Evolutionary conservation across 2,329 filamentous ascomycete genomes (phyloP), one percentile per base, ranked within the genome.

Genomic region (Fusarium humuli): DNA sequence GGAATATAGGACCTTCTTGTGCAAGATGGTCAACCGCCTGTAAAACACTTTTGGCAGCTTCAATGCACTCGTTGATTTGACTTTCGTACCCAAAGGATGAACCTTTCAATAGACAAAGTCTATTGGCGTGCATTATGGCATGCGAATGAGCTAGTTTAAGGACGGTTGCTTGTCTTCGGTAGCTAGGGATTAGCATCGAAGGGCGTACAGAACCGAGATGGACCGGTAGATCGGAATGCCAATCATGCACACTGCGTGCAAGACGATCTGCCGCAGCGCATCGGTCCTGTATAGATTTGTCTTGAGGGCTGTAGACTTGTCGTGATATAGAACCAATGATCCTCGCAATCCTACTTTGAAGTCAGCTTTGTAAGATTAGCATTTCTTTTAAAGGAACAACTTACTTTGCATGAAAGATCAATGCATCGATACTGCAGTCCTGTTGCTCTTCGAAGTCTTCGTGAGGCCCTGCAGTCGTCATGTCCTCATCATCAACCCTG

Each of bases 401-500:
- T 13, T 61, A 77, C 75, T 77, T 84, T 57, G 76, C 83, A 75
- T 81, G 86, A 73, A 77, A 84, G 61, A 82, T 82, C 57, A 81
- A 77, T 57, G 78, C 83, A 57, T 84, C 81, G 18, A 87, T 83
- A 55, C 84, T 81, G 44, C 85, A 86, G 14, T 87, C 84, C 8
- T 68, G 48, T 8, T 62, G 57, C 29, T 72, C 65, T 9, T 79
- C 74, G 25, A 79, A 74, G 11, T 63, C 22, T 7, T 77, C 60
- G 5, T 69, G 61, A 22, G 80, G 72, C 37, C 84, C 77, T 32
- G 81, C 70, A 29, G 81, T 68, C 1, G 84, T 81, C 77, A 90
- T 83, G 49, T 88, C 83, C 34, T 87, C 84, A 63, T 90, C 87
- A 57, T 88, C 86, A 50, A 88, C 81, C 2, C 80, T 67, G 25